phyloP scores from a whole-genome alignment of 441 rosid species.

The Pelargonium cotyledonis region DNA sequence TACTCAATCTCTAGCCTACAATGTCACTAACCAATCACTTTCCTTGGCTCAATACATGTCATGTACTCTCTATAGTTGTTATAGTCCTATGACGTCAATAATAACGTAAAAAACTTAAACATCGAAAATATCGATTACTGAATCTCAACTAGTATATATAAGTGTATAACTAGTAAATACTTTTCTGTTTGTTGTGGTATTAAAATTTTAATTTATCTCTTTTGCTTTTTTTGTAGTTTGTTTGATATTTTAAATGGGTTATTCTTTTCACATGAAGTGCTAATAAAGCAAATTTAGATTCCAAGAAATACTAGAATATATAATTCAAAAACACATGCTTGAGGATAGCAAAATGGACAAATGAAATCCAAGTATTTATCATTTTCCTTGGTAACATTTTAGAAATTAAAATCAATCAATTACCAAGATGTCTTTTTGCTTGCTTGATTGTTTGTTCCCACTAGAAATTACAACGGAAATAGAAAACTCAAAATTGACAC shows the following conservation, averaged over 20 bases:
- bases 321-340: neutral
- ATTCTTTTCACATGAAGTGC: too few relatives aligned
- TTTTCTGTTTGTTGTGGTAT: too few relatives aligned
- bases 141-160: too few relatives aligned
- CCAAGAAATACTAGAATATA: neutral
- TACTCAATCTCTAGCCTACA: conserved; percentile 20
- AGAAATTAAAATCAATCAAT: neutral
- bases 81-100: neutral
- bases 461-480: neutral
- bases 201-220: too few relatives aligned
- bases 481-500: conserved; percentile 1
- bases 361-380: conserved; percentile 8
- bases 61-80: too few relatives aligned
- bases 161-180: too few relatives aligned
- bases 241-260: too few relatives aligned
- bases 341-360: conserved; percentile 7
- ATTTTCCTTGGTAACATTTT: neutral
- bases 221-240: too few relatives aligned
- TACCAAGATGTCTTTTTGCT: conserved; percentile 10
- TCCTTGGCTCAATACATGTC: neutral
- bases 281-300: too few relatives aligned
- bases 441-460: conserved; percentile 1
- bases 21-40: conserved; percentile 2
- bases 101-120: too few relatives aligned
- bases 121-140: too few relatives aligned